Evolutionary conservation across 495 filamentous ascomycete species (phyloP).

Genomic region (Darksidea phi): DNA sequence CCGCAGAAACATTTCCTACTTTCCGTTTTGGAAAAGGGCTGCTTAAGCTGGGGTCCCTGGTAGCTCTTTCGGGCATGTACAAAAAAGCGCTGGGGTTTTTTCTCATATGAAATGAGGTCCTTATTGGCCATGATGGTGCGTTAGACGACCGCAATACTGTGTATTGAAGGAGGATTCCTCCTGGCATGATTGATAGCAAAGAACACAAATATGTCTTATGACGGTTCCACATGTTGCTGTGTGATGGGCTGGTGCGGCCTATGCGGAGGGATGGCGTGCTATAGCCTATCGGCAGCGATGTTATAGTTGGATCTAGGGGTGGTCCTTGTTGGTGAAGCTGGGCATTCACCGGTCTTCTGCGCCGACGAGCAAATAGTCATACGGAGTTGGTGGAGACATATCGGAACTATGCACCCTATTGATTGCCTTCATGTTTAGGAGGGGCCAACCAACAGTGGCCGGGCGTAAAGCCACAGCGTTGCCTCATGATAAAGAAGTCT

Average conservation of each 20-base stretch:
- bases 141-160: constrained; percentile 9
- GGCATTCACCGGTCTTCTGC: too few relatives aligned
- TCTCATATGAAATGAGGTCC: constrained; percentile 17
- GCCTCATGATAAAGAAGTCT: too few relatives aligned
- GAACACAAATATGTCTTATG: background rate
- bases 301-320: background rate
- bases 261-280: background rate
- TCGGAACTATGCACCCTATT: too few relatives aligned
- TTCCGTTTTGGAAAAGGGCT: constrained; percentile 11
- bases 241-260: background rate
- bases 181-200: background rate
- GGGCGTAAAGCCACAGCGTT: too few relatives aligned
- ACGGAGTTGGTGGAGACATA: too few relatives aligned
- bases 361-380: too few relatives aligned
- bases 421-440: too few relatives aligned
- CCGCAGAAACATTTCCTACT: background rate
- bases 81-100: constrained; percentile 11
- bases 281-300: background rate
- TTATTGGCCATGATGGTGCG: constrained; percentile 12
- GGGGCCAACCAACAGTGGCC: too few relatives aligned
- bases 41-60: background rate
- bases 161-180: background rate
- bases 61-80: constrained; percentile 17
- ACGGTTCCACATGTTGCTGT: background rate
- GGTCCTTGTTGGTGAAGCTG: background rate